Base-by-base conservation (phyloP, 495 filamentous ascomycete genomes). In the Pseudoneurospora amorphoporcata region DNA sequence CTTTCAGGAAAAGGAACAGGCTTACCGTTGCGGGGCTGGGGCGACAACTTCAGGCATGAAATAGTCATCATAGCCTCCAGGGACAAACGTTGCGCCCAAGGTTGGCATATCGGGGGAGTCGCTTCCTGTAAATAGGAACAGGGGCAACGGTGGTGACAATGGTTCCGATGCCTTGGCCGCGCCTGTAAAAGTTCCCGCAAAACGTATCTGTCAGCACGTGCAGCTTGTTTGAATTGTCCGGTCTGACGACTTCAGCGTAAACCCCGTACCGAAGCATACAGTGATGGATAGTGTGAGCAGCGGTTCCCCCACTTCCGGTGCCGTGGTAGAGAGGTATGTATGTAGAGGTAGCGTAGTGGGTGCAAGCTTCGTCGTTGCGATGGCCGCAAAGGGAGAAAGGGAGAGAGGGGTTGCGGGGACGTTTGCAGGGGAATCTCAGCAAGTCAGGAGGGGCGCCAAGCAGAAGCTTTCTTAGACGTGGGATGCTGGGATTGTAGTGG, bases 11-110 rank as follows among this genome's bases (percentile, higher is more conserved):
- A 69, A 69, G 70, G 53, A 29, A 70, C 65, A 53, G 41, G 84
- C 91, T 78, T 81, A 98, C 95, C 95, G 89, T 87, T 98, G 94
- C 75, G 95, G 95, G 75, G 92, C 85, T 72, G 95, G 95, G 75
- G 84, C 84, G 69, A 86, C 72, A 72, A 87, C 84, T 72, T 87
- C 85, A 42, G 88, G 88, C 86, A 89, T 90, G 81, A 91, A 93
- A 77, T 93, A 98, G 82, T 97, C 93, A 85, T 98, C 95, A 73
- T 88, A 85, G 45, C 90, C 92, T 78, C 94, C 93, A 75, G 95
- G 94, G 81, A 92, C 91, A 84, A 97, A 97, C 68, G 94, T 97
- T 73, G 94, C 93, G 79, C 90, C 91, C 76, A 95, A 83, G 73
- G 84, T 77, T 73, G 83, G 76, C 82, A 84, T 85, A 43, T 84